Conservation (phyloP, 306 rosid genomes). For the Aeschynomene evenia region DNA sequence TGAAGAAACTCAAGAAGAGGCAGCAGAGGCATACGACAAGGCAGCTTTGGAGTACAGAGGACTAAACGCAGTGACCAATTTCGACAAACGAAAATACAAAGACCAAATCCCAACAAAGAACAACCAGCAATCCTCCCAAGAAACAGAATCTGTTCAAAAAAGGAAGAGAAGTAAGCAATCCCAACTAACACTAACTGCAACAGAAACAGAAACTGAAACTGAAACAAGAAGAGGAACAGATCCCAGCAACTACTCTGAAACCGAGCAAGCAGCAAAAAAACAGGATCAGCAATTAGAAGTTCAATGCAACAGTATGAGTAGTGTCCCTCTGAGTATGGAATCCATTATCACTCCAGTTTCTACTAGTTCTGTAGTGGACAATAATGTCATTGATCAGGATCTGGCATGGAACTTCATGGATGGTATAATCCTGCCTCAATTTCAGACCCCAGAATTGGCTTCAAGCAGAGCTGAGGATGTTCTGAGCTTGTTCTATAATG, state of each 20-base stretch:
- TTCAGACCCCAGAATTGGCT: conserved; percentile 40
- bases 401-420: conserved; percentile 64
- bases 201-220: conserved; percentile 21
- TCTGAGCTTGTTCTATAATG: conserved; percentile 42
- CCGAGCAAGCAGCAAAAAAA: conserved; percentile 8
- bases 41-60: conserved; percentile 93
- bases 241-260: conserved; percentile 3
- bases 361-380: conserved; percentile 32
- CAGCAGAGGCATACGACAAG: conserved; percentile 85
- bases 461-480: conserved; percentile 38
- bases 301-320: not conserved
- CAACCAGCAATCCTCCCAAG: conserved; percentile 10
- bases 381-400: conserved; percentile 34
- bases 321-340: conserved; percentile 34
- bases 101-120: conserved; percentile 35
- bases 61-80: conserved; percentile 83
- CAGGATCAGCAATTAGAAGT: not conserved
- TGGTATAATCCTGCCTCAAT: conserved; percentile 22
- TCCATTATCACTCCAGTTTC: conserved; percentile 31
- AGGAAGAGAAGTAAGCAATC: too few relatives aligned
- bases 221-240: conserved; percentile 24
- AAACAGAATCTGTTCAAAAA: conserved; percentile 17
- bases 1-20: conserved; percentile 91
- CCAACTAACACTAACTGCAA: too few relatives aligned
- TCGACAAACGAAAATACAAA: conserved; percentile 66